Conservation (phyloP, 2,329 filamentous ascomycete species). For the Penicillium sp. region DNA sequence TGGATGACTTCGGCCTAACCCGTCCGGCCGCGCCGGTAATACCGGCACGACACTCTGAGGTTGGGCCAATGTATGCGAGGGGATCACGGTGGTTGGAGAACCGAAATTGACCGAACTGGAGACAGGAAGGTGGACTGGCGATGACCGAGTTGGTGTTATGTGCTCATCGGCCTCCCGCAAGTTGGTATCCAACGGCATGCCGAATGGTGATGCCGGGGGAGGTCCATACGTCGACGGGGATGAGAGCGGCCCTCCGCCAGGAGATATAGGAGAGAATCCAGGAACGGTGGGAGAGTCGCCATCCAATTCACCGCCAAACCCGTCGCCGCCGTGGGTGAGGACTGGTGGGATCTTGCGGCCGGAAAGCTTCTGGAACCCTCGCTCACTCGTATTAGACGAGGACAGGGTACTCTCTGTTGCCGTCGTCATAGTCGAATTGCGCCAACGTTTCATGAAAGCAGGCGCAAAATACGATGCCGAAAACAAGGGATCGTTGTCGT, state of each 20-base stretch:
- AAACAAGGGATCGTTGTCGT: slow-evolving; percentile 38
- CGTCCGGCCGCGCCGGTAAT: slow-evolving; percentile 34
- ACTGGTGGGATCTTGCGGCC: slow-evolving; percentile 50
- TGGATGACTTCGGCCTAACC: slow-evolving; percentile 43
- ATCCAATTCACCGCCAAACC: slow-evolving; percentile 40
- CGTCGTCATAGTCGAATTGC: slow-evolving; percentile 37
- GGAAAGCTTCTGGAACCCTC: slow-evolving; percentile 51
- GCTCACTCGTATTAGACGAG: slow-evolving; percentile 39
- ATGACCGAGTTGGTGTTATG: slow-evolving; percentile 40
- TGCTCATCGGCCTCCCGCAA: slow-evolving; percentile 31
- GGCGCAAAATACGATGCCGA: slow-evolving; percentile 38
- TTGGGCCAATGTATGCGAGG: slow-evolving; percentile 27
- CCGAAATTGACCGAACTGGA: slow-evolving; percentile 34
- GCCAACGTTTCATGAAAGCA: slow-evolving; percentile 43
- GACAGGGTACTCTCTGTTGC: slow-evolving; percentile 37
- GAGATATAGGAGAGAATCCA: slow-evolving; percentile 25
- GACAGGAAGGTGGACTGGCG: slow-evolving; percentile 44
- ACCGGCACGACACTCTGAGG: slow-evolving; percentile 27
- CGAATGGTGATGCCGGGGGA: slow-evolving; percentile 28
- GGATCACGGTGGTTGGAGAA: slow-evolving; percentile 23
- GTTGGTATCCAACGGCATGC: slow-evolving; percentile 31
- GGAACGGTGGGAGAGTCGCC: slow-evolving; percentile 32
- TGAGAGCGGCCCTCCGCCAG: slow-evolving; percentile 21
- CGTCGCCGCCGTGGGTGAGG: slow-evolving; percentile 47
- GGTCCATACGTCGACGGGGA: slow-evolving; percentile 27